Base-by-base conservation (phyloP, 1,139 yeast genomes). In the Candida sp. region DNA sequence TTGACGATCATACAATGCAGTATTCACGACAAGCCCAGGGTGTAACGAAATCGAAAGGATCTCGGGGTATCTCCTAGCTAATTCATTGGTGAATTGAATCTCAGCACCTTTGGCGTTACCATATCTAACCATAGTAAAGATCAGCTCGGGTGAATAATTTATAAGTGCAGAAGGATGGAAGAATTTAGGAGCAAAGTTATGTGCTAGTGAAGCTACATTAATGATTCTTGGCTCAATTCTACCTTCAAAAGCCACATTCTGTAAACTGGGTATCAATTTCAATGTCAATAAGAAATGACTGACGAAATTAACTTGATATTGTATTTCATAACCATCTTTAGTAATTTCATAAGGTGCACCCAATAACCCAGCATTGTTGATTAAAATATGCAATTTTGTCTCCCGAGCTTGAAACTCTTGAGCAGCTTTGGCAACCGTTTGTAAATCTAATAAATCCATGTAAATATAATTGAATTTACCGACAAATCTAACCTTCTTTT, bases 321-420 rank as follows among this genome's bases (percentile, higher is more conserved):
- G 77, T 36, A 70, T 54, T 47, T 72, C 77, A 50, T 60, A 62
- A 22, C 61, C 66, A 47, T 72, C 76, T 42, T 61, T 59, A 11
- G 77, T 67, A 32, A 54, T 46, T 41, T 64, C 62, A 46, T 52
- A 65, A 0, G 75, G 74, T 5, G 62, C 59, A 0, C 61, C 75
- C 75, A 72, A 68, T 12, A 71, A 45, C 1, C 77, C 77, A 3
- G 77, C 77, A 53, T 72, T 72, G 45, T 67, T 66, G 36, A 72
- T 60, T 42, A 72, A 62, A 36, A 70, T 43, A 44, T 71, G 68
- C 29, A 72, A 52, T 35, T 56, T 52, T 3, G 56, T 43, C 47
- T 70, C 76, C 12, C 53, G 48, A 11, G 46, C 38, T 6, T 45
- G 37, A 41, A 70, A 60, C 12, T 51, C 51, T 3, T 57, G 55